These are phyloP conservation scores for Bruguiera hainesii DNA, from an alignment of 441 rosid genomes.

Conservation along the genomic window DNA sequence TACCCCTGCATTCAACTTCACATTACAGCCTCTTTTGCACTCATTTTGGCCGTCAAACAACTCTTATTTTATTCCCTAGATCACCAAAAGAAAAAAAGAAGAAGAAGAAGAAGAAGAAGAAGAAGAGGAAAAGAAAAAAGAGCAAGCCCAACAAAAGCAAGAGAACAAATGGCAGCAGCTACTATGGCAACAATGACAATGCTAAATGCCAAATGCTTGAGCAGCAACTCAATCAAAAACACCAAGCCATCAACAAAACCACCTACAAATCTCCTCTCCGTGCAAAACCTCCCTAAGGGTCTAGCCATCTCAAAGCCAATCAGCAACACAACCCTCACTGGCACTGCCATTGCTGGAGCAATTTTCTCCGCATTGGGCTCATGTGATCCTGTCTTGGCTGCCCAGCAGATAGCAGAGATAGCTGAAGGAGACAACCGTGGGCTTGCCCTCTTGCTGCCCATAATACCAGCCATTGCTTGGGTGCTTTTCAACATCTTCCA, in stretches of 20 bases:
- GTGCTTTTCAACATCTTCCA: slow-evolving; percentile 89
- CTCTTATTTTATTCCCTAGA: not conserved
- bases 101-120: too few species aligned
- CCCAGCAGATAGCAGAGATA: slow-evolving; percentile 67
- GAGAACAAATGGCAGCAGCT: slow-evolving; percentile 50
- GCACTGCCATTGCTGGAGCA: slow-evolving; percentile 71
- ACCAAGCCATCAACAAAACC: slow-evolving; percentile 32
- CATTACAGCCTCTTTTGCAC: slow-evolving; percentile 6
- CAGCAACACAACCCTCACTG: slow-evolving; percentile 20
- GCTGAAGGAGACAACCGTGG: slow-evolving; percentile 92
- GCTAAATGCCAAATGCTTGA: slow-evolving; percentile 54
- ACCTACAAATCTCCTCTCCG: slow-evolving; percentile 32
- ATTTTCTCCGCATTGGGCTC: slow-evolving; percentile 60
- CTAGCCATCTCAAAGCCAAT: slow-evolving; percentile 34
- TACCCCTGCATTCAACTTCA: slow-evolving; percentile 12
- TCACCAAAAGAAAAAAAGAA: slow-evolving; percentile 10
- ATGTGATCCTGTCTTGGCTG: slow-evolving; percentile 76
- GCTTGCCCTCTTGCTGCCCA: slow-evolving; percentile 63
- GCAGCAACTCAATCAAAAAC: slow-evolving; percentile 26
- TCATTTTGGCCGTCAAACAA: not conserved
- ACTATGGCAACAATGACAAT: slow-evolving; percentile 62
- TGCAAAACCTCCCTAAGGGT: slow-evolving; percentile 43
- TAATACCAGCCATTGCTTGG: slow-evolving; percentile 80
- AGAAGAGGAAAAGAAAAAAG: too few species aligned
- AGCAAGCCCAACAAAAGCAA: not conserved